Percentiles rank a stretch among this genome's conserved stretches.
phyloP scores from a whole-genome alignment of 2,329 filamentous ascomycete species.

The Fusarium illudens region DNA sequence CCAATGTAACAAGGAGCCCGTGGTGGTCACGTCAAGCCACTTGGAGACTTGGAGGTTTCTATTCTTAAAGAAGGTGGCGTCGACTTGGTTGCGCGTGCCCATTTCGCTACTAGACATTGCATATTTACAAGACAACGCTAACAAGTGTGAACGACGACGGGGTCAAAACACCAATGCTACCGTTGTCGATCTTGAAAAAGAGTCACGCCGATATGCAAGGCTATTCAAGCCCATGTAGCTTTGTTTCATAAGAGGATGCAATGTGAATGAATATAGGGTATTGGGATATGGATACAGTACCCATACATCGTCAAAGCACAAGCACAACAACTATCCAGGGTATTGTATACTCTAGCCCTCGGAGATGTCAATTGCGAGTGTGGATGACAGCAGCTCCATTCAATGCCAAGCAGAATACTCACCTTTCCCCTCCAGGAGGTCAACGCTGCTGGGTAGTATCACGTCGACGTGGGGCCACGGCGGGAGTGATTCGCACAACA shows the following conservation, averaged over 20 bases:
- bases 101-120: background rate
- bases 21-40: background rate
- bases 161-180: background rate
- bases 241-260: background rate
- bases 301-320: background rate
- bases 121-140: background rate
- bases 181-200: background rate
- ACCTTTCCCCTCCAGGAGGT: background rate
- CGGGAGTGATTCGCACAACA: slow-evolving; percentile 22
- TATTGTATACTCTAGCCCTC: background rate
- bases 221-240: background rate
- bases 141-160: background rate
- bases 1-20: background rate
- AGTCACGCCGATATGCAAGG: slow-evolving; percentile 6
- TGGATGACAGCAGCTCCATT: slow-evolving; percentile 13
- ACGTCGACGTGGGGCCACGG: background rate
- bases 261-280: background rate
- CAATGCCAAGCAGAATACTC: slow-evolving; percentile 9
- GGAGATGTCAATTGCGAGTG: slow-evolving; percentile 16
- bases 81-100: slow-evolving; percentile 13
- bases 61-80: slow-evolving; percentile 28
- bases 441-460: background rate
- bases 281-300: background rate
- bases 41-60: slow-evolving; percentile 20
- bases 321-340: background rate